Percentiles rank a stretch among this genome's conserved stretches.
Evolutionary conservation across 2,329 filamentous ascomycete genomes (phyloP).

Genomic region (Nigrospora sphaerica): DNA sequence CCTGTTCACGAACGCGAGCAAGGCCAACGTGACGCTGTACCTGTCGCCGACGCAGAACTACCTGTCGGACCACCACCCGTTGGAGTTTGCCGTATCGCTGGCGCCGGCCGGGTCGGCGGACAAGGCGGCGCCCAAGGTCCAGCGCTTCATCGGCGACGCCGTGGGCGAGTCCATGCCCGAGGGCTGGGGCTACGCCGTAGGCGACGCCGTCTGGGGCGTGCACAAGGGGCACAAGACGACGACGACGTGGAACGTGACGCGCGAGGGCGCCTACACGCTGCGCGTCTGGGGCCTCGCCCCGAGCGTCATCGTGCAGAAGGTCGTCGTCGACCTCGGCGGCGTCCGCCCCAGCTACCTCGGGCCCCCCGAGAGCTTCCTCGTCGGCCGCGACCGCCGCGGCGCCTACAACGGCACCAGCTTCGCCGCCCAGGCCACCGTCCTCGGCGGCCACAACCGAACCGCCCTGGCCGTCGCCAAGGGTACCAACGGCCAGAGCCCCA

Average conservation of each 20-base stretch:
- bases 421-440: constrained; percentile 9
- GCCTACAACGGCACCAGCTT: constrained; percentile 30
- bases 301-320: constrained; percentile 47
- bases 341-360: constrained; percentile 47
- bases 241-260: constrained; percentile 30
- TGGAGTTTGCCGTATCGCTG: constrained; percentile 25
- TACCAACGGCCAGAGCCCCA: too few species aligned
- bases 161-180: constrained; percentile 31
- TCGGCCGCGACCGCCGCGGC: constrained; percentile 31
- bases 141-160: constrained; percentile 34
- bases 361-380: constrained; percentile 46
- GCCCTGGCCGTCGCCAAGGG: too few species aligned
- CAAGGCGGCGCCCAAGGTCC: constrained; percentile 14
- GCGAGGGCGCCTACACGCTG: constrained; percentile 39
- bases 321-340: constrained; percentile 48
- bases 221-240: constrained; percentile 34
- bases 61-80: constrained; percentile 38
- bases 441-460: background rate
- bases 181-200: constrained; percentile 36
- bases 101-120: constrained; percentile 20
- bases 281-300: constrained; percentile 45
- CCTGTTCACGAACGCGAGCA: constrained; percentile 44
- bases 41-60: constrained; percentile 48
- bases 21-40: constrained; percentile 38
- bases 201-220: constrained; percentile 38